Evolutionary conservation across 2,329 filamentous ascomycete species (phyloP).

Genomic region (Basipetospora chlamydospora): DNA sequence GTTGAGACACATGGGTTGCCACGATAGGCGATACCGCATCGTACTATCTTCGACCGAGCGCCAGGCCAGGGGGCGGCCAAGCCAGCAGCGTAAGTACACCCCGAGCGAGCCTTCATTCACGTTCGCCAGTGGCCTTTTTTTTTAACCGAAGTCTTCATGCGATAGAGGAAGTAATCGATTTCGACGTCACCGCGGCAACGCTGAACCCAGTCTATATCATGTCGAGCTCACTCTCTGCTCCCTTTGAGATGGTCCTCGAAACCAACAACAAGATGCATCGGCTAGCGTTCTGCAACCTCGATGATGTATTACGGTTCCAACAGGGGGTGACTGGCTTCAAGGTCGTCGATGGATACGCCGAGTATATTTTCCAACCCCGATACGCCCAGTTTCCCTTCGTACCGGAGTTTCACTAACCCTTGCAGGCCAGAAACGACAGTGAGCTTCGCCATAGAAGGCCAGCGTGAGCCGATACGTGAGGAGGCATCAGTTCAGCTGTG

Average conservation of each 20-base stretch:
- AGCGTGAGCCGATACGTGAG: slow-evolving; percentile 11
- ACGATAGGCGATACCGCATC: slow-evolving; percentile 13
- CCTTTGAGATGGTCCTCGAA: slow-evolving; percentile 15
- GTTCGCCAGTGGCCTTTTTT: too few relatives aligned
- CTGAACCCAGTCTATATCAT: slow-evolving; percentile 16
- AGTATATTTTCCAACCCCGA: slow-evolving; percentile 8
- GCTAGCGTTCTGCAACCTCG: slow-evolving; percentile 13
- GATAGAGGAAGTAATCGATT: slow-evolving; percentile 13
- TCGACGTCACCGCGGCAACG: slow-evolving; percentile 14
- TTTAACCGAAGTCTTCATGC: too few relatives aligned
- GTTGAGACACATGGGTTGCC: slow-evolving; percentile 13
- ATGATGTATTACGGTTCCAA: slow-evolving; percentile 17
- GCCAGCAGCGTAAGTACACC: slow-evolving; percentile 10
- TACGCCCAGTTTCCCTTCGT: background rate
- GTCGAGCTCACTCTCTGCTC: slow-evolving; percentile 7
- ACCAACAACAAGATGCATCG: slow-evolving; percentile 17
- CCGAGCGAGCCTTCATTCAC: too few relatives aligned
- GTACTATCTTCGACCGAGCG: slow-evolving; percentile 9
- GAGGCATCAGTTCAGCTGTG: slow-evolving; percentile 18
- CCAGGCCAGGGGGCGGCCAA: background rate
- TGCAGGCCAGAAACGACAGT: slow-evolving; percentile 11
- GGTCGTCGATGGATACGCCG: slow-evolving; percentile 13
- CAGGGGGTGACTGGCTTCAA: slow-evolving; percentile 20
- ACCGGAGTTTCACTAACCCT: background rate
- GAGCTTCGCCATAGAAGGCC: slow-evolving; percentile 15